A percentile compares a stretch with the other conserved stretches of the same genome.
Conservation (phyloP, 2,329 filamentous ascomycete genomes). For the Xylaria sp. region DNA sequence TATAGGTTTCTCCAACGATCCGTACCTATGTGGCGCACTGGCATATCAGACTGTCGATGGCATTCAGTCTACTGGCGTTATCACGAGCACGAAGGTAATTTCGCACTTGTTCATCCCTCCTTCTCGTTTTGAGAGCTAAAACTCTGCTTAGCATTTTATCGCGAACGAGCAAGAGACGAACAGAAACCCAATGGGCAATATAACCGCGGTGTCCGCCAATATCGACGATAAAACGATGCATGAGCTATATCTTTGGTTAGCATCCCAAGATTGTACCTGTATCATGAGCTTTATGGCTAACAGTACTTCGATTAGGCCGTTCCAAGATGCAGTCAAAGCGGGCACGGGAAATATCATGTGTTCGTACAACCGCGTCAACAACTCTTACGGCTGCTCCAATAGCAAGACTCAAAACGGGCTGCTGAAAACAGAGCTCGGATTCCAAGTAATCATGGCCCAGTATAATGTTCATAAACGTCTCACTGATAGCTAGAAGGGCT, state of each 20-base stretch:
- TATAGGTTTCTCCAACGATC: conserved; percentile 59
- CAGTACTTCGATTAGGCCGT: conserved; percentile 62
- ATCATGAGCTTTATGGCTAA: neutral
- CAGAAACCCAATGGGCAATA: conserved; percentile 70
- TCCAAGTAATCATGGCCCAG: conserved; percentile 54
- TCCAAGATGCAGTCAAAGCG: conserved; percentile 73
- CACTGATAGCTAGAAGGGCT: conserved; percentile 61
- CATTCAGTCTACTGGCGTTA: conserved; percentile 77
- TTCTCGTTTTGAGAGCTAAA: neutral
- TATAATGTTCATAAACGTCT: conserved; percentile 46
- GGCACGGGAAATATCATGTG: conserved; percentile 69
- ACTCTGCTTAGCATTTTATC: conserved; percentile 64
- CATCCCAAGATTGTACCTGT: neutral
- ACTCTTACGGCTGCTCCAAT: conserved; percentile 77
- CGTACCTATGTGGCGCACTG: conserved; percentile 67
- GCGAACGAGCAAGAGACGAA: conserved; percentile 80
- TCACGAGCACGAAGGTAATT: conserved; percentile 67
- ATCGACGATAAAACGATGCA: conserved; percentile 71
- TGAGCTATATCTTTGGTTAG: conserved; percentile 72
- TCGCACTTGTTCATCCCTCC: neutral
- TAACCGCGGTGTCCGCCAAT: conserved; percentile 65
- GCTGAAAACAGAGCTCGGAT: conserved; percentile 70
- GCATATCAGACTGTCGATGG: conserved; percentile 69
- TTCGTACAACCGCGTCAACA: conserved; percentile 78
- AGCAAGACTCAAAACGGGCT: conserved; percentile 74